Base-by-base conservation (phyloP, 2,329 filamentous ascomycete genomes). In the Annulohypoxylon truncatum region DNA sequence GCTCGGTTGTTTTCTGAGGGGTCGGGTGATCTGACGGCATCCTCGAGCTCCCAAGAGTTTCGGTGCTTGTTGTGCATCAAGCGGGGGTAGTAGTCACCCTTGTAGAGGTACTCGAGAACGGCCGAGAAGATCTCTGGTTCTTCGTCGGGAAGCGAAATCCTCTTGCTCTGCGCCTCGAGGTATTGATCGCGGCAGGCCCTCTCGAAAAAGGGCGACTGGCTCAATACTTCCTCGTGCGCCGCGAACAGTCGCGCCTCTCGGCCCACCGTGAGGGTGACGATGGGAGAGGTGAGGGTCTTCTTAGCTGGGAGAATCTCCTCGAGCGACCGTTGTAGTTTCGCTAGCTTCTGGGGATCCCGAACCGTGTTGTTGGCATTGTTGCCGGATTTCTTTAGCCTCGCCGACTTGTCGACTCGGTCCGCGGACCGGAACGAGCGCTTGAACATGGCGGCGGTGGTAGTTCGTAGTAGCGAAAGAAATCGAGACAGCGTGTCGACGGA, bases 21-120 rank as follows among this genome's bases (percentile, higher is more conserved):
- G 67, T 76, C 75, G 64, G 75, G 74, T 5, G 75, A 76, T 65
- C 70, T 64, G 31, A 78, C 79, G 82, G 83, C 77, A 79, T 92
- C 91, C 87, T 97, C 93, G 82, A 97, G 92, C 79, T 93, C 89
- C 92, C 92, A 97, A 83, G 90, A 91, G 84, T 92, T 90, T 78
- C 89, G 91, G 80, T 90, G 90, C 86, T 92, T 93, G 87, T 92
- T 92, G 80, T 93, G 92, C 73, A 97, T 78, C 82, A 97, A 86
- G 80, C 93, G 92, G 61, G 94, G 94, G 80, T 92, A 96, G 83
- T 97, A 97, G 86, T 97, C 94, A 72, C 92, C 93, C 85, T 96
- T 97, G 90, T 97, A 97, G 72, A 97, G 89, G 80, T 94, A 97
- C 84, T 97, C 94, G 83, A 97, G 93, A 76, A 97, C 85, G 76